Evolutionary conservation across 805 yeast genomes (phyloP).

Genomic region (Suhomyces kilbournensis): DNA sequence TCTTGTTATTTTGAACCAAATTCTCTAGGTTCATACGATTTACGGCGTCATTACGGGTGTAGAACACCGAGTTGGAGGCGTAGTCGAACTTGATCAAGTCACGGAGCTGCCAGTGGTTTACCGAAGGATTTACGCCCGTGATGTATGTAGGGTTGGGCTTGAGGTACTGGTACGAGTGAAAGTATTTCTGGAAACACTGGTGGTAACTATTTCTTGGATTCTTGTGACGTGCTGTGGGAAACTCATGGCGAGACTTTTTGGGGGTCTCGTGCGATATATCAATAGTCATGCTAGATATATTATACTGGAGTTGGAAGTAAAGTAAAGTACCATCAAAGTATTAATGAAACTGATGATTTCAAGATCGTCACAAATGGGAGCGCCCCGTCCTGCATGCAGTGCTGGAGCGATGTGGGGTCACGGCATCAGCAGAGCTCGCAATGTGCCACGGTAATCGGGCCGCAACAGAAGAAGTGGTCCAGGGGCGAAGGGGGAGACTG

Average conservation of each 20-base stretch:
- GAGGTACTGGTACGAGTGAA: constrained; percentile 37
- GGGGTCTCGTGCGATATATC: background rate
- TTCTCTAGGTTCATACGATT: constrained; percentile 12
- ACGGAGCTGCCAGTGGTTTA: constrained; percentile 76
- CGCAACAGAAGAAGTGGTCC: background rate
- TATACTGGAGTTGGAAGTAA: no score
- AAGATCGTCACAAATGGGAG: background rate
- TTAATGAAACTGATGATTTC: background rate
- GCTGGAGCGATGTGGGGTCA: background rate
- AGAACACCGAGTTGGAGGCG: constrained; percentile 47
- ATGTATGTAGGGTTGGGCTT: constrained; percentile 36
- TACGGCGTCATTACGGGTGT: constrained; percentile 56
- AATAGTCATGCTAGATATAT: no score
- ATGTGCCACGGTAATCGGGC: background rate
- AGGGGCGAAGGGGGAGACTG: no score
- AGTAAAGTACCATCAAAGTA: no score
- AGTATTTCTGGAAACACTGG: constrained; percentile 42
- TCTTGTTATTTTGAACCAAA: background rate
- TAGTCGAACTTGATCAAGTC: constrained; percentile 60
- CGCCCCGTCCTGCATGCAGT: background rate
- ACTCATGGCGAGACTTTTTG: background rate
- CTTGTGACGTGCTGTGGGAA: background rate
- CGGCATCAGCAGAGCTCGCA: background rate
- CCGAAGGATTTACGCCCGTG: constrained; percentile 27
- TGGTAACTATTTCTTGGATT: constrained; percentile 6